phyloP scores from a whole-genome alignment of 139 green algal species.

The Yamagishiella unicocca region DNA sequence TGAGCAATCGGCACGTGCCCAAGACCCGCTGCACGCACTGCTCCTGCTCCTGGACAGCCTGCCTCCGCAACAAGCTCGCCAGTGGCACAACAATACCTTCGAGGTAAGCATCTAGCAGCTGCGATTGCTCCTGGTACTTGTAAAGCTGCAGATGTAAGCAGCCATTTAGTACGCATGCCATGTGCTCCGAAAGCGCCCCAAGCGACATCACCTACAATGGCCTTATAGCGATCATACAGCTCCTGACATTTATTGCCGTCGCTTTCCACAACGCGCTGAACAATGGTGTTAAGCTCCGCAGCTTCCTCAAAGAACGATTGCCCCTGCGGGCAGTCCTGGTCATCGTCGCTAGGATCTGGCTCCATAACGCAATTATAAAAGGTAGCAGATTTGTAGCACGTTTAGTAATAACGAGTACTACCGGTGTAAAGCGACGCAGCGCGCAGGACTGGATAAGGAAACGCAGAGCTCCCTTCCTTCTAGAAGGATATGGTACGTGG shows the following conservation, averaged over 20 bases:
- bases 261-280: slow-evolving; percentile 54
- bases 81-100: slow-evolving; percentile 85
- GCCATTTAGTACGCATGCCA: neutral
- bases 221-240: slow-evolving; percentile 63
- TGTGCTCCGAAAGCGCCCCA: neutral
- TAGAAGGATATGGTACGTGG: too few relatives aligned
- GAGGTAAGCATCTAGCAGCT: slow-evolving; percentile 94
- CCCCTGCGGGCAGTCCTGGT: neutral
- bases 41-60: slow-evolving; percentile 48
- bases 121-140: slow-evolving; percentile 96
- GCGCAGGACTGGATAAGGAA: too few relatives aligned
- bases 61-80: slow-evolving; percentile 69
- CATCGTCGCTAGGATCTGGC: slow-evolving; percentile 10
- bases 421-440: too few relatives aligned
- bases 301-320: slow-evolving; percentile 58
- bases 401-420: too few relatives aligned
- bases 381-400: too few relatives aligned
- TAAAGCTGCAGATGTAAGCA: slow-evolving; percentile 85
- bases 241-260: slow-evolving; percentile 38
- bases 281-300: slow-evolving; percentile 61
- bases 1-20: slow-evolving; percentile 78
- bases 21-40: slow-evolving; percentile 37
- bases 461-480: too few relatives aligned
- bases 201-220: slow-evolving; percentile 74
- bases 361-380: too few relatives aligned